Evolutionary conservation across 2,329 filamentous ascomycete species (phyloP), one percentile per base, ranked within the genome.

Genomic region (Davidsoniella virescens): DNA sequence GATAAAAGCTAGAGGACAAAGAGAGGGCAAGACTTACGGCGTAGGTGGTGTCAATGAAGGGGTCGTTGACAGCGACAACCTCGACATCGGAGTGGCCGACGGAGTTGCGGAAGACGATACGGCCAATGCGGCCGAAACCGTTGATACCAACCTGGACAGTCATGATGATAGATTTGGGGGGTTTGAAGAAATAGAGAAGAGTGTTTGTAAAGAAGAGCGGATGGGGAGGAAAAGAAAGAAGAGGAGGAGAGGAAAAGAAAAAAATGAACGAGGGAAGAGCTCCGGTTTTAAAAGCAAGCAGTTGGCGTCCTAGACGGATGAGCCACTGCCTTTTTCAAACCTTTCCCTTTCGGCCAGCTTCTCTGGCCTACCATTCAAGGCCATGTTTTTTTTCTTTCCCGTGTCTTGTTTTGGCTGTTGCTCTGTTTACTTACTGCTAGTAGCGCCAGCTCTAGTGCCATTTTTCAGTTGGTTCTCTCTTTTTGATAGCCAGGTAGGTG

Each of bases 71-170:
- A 62, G 92, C 90, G 64, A 95, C 87, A 63, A 98, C 76, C 63
- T 94, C 78, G 66, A 96, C 84, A 54, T 93, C 84, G 63, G 76
- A 70, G 73, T 90, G 84, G 80, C 93, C 83, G 66, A 93, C 68
- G 64, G 90, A 86, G 76, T 95, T 96, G 75, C 90, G 87, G 84
- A 96, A 92, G 76, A 96, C 82, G 70, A 98, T 95, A 70, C 92
- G 85, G 65, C 92, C 92, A 72, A 98, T 98, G 72, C 92, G 88
- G 75, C 92, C 92, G 78, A 98, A 98, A 71, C 92, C 90, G 84
- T 95, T 96, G 83, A 94, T 95, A 70, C 87, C 87, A 67, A 93
- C 86, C 80, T 93, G 78, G 67, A 74, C 67, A 66, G 65, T 61
- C 66, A 68, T 68, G 60, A 57, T 64, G 61, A 54, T 46, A 41